These are phyloP conservation scores for Coffea humblotiana DNA, from an alignment of 305 asterid genomes.

Conservation along the genomic window DNA sequence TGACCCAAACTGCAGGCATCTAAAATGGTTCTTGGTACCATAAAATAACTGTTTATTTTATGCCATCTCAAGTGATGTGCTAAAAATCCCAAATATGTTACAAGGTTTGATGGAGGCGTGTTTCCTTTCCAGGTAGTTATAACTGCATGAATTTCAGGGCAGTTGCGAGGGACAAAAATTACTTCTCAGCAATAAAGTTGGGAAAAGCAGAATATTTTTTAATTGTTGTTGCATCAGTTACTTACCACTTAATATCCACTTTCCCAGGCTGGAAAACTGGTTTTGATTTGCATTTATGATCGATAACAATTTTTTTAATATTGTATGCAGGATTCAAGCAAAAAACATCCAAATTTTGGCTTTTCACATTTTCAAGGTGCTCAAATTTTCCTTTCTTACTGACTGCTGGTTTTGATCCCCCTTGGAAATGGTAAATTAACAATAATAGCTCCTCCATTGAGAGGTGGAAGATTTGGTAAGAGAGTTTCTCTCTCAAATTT, in stretches of 20 bases:
- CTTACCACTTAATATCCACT: not conserved
- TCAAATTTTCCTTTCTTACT: conserved; percentile 14
- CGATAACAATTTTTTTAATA: conserved; percentile 8
- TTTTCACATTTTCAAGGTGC: conserved; percentile 96
- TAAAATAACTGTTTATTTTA: not conserved
- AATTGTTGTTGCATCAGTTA: not conserved
- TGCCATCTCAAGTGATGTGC: not conserved
- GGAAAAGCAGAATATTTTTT: not conserved
- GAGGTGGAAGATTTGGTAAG: conserved; percentile 3
- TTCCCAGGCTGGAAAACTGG: not conserved
- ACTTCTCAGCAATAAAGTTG: not conserved
- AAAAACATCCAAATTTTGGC: conserved; percentile 91
- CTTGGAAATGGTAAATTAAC: not conserved
- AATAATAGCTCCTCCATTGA: conserved; percentile 13
- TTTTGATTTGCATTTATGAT: not conserved
- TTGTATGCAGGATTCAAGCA: conserved; percentile 81
- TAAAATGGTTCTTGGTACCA: not conserved
- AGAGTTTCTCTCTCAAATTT: not conserved
- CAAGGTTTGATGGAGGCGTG: not conserved
- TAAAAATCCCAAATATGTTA: not conserved
- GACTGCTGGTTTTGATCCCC: conserved; percentile 2
- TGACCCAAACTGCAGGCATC: not conserved
- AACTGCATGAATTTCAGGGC: not conserved
- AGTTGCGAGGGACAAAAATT: not conserved
- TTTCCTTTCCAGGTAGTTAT: not conserved